Evolutionary conservation across 306 rosid species (phyloP).

Genomic region (Ammopiptanthus mongolicus): DNA sequence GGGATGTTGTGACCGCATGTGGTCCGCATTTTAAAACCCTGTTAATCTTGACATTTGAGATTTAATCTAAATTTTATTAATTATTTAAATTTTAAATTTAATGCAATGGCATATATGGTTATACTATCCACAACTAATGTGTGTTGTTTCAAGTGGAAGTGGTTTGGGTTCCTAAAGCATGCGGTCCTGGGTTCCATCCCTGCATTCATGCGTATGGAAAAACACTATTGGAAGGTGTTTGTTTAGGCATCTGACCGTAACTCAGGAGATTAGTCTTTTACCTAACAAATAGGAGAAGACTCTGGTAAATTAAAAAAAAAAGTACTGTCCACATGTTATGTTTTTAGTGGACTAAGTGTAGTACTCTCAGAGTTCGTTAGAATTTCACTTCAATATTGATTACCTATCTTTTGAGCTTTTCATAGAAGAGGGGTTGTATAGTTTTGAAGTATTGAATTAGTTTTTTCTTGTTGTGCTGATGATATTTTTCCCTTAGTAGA

Average conservation of each 20-base stretch:
- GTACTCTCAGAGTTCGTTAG: background rate
- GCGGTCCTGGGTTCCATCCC: too few species aligned
- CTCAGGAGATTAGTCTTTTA: too few species aligned
- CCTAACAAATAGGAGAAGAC: too few species aligned
- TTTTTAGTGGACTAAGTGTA: background rate
- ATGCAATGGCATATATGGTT: background rate
- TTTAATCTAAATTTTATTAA: background rate
- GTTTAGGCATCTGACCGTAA: too few species aligned
- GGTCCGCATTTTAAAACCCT: too few species aligned
- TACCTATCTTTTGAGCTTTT: background rate
- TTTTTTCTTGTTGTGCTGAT: constrained; percentile 14
- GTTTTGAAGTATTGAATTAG: background rate
- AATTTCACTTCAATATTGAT: background rate
- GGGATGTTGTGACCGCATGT: too few species aligned
- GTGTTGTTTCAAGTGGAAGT: too few species aligned
- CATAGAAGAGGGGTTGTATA: background rate
- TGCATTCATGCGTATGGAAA: too few species aligned
- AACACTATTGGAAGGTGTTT: too few species aligned
- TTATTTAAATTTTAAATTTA: background rate
- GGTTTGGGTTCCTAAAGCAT: too few species aligned
- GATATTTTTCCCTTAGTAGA: constrained; percentile 39
- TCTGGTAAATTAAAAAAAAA: too few species aligned
- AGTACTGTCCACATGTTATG: background rate
- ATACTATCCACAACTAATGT: too few species aligned
- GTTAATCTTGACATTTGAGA: background rate